Conservation (phyloP, 2,329 filamentous ascomycete genomes). For the Chaetothyriales sp. region DNA sequence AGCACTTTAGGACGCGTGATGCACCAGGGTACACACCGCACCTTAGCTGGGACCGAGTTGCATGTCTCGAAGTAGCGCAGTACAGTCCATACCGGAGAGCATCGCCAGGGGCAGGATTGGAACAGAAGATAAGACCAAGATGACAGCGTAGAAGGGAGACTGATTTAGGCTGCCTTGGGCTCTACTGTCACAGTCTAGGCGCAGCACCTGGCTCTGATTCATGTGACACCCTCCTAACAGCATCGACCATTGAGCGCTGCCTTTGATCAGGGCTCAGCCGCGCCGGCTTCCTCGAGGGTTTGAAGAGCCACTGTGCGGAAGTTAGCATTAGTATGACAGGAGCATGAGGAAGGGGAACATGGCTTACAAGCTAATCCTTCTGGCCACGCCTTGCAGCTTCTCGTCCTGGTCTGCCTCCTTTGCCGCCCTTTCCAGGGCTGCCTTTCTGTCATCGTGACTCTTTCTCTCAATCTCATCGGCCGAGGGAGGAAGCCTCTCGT, state of each 20-base stretch:
- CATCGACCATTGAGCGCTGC: not conserved
- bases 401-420: slow-evolving; percentile 85
- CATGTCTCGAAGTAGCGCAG: not conserved
- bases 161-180: not conserved
- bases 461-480: slow-evolving; percentile 81
- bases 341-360: not conserved
- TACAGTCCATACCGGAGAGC: not conserved
- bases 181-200: not conserved
- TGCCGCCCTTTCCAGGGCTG: slow-evolving; percentile 64
- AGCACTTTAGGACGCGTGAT: too few species aligned
- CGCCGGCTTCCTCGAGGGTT: slow-evolving; percentile 13
- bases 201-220: not conserved
- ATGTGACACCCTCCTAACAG: not conserved
- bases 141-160: not conserved
- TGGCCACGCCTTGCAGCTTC: slow-evolving; percentile 69
- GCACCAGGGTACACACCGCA: too few species aligned
- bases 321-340: slow-evolving; percentile 7
- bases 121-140: not conserved
- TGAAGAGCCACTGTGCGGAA: slow-evolving; percentile 10
- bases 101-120: not conserved
- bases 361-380: slow-evolving; percentile 90
- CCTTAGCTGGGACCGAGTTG: too few species aligned
- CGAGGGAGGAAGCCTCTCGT: slow-evolving; percentile 81
- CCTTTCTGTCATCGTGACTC: slow-evolving; percentile 63
- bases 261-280: not conserved